These are phyloP conservation scores for Populus pruinosa DNA, from an alignment of 345 rosid species.

Conservation along the genomic window DNA sequence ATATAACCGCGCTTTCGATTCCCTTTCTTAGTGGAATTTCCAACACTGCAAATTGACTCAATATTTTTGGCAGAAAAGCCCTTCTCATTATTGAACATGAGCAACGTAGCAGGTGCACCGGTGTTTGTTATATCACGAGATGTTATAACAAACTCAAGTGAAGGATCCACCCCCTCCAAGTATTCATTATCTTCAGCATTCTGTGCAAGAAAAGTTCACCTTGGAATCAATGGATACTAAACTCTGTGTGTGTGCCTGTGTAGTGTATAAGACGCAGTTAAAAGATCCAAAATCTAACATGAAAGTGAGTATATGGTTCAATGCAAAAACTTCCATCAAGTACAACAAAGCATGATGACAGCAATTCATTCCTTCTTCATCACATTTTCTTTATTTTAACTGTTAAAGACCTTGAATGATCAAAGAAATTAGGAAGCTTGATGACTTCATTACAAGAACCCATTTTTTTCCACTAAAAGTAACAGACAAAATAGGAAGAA, in stretches of 20 bases:
- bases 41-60: conserved; percentile 66
- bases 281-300: neutral
- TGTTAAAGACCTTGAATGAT: neutral
- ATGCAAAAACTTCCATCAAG: neutral
- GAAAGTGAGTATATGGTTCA: neutral
- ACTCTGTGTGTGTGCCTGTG: neutral
- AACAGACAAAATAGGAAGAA: neutral
- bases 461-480: neutral
- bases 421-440: neutral
- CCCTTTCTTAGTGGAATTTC: conserved; percentile 68
- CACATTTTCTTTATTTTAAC: neutral
- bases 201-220: conserved; percentile 23
- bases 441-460: neutral
- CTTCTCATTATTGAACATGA: conserved; percentile 64
- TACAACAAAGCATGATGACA: neutral
- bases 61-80: conserved; percentile 59
- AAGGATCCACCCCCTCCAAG: conserved; percentile 53
- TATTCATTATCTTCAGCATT: conserved; percentile 82
- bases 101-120: conserved; percentile 61
- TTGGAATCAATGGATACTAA: neutral
- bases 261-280: neutral
- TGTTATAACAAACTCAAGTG: conserved; percentile 68
- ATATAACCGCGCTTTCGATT: conserved; percentile 57
- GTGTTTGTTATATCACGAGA: conserved; percentile 64
- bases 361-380: neutral